Percentiles rank a stretch among this genome's conserved stretches.
phyloP scores from a whole-genome alignment of 108 stramenopile genomes.

The Asterionellopsis glacialis region DNA sequence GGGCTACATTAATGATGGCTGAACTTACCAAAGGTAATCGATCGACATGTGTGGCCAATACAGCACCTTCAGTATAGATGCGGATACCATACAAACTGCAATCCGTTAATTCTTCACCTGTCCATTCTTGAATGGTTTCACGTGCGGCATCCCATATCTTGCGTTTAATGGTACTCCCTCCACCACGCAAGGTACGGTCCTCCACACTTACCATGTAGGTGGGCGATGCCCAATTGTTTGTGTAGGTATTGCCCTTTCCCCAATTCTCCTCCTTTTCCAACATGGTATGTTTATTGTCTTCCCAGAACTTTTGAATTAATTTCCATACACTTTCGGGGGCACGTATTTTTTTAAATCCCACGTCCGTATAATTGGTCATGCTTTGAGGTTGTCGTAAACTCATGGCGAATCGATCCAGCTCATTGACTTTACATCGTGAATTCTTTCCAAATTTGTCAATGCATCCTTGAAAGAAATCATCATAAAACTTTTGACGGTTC shows the following conservation, averaged over 20 bases:
- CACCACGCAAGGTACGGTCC: slow-evolving; percentile 47
- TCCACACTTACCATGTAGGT: slow-evolving; percentile 72
- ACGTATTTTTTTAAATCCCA: slow-evolving; percentile 59
- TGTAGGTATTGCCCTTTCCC: slow-evolving; percentile 72
- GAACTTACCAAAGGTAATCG: slow-evolving; percentile 81
- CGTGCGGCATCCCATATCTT: slow-evolving; percentile 68
- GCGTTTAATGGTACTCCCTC: slow-evolving; percentile 57
- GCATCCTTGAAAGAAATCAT: slow-evolving; percentile 53
- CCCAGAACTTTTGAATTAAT: slow-evolving; percentile 61
- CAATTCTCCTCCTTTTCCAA: slow-evolving; percentile 8
- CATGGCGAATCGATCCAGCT: slow-evolving; percentile 77
- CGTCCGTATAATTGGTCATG: slow-evolving; percentile 56
- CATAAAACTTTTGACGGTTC: slow-evolving; percentile 45
- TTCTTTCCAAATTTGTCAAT: slow-evolving; percentile 42
- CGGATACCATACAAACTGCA: slow-evolving; percentile 83
- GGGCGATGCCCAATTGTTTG: slow-evolving; percentile 69
- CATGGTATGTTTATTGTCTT: slow-evolving; percentile 45
- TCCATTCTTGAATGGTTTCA: slow-evolving; percentile 81
- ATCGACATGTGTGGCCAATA: slow-evolving; percentile 84
- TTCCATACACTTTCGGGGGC: slow-evolving; percentile 54
- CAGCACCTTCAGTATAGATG: slow-evolving; percentile 53
- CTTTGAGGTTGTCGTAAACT: slow-evolving; percentile 63
- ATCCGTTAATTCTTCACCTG: slow-evolving; percentile 72
- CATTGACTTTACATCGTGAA: slow-evolving; percentile 39
- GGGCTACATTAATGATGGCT: slow-evolving; percentile 85